Base-by-base conservation (phyloP, 2,329 filamentous ascomycete genomes). In the Coniochaeta ligniaria region DNA sequence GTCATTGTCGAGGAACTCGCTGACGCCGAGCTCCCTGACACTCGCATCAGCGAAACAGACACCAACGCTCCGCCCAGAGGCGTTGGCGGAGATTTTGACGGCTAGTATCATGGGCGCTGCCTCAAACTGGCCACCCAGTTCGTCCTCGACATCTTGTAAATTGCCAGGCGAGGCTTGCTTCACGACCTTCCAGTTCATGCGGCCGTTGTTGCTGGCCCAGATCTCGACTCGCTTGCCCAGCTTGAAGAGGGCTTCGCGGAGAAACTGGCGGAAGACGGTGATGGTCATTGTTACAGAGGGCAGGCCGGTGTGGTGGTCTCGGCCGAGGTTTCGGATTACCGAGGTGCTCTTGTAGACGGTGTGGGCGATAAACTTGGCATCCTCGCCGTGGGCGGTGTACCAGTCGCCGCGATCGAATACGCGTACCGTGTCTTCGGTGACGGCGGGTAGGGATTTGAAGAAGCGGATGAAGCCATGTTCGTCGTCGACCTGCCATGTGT, bases 1-100 rank as follows among this genome's bases (percentile, higher is more conserved):
- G 71, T 99, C 95, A 70, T 98, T 99, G 80, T 99, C 95, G n/a
- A 96, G 84, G 66, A 99, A 99, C 72, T 99, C 96, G 79, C 91
- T 96, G 59, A 99, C 92, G 9, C 95, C 95, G 2, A 99, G 83
- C 77, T 99, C 95, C 58, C 95, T 84, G 28, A 98, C 94, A 66
- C 92, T 97, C 1, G 96, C 95, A 78, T 99, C 95, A 8, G 95
- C 96, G 71, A 99, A 99, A 75, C 95, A 98, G 6, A 99, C 94
- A 9, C 95, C 95, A 0, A 99, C 89, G 65, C 84, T 91, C 54
- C 95, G 84, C 6, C 89, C 91, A 0, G 84, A 84, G 1, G 92
- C 91, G 71, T 90, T 96, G n/a, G 92, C 86, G 0, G 90, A 90
- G 26, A 98, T 88, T 74, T 97, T 98, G 71, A 99, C 92, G 0